phyloP scores from a whole-genome alignment of 2,329 filamentous ascomycete genomes.

The Pseudogymnoascus sp. region DNA sequence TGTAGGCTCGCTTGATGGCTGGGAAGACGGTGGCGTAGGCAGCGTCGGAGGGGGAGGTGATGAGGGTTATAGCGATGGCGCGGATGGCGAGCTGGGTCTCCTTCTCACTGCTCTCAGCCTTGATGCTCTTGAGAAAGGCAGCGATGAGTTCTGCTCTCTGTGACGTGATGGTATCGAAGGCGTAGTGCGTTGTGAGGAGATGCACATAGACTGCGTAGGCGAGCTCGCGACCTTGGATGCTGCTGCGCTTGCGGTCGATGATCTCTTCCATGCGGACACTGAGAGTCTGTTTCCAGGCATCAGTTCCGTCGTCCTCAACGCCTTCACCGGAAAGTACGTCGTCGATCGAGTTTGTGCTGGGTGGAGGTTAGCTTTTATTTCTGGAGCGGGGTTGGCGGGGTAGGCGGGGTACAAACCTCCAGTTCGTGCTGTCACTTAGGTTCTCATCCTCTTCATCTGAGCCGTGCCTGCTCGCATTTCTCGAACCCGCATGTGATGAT shows the following conservation, averaged over 20 bases:
- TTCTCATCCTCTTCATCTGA: slow-evolving; percentile 47
- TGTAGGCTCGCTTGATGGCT: slow-evolving; percentile 50
- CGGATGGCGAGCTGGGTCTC: slow-evolving; percentile 48
- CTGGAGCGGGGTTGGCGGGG: background rate
- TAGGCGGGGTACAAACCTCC: slow-evolving; percentile 34
- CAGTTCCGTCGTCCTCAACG: slow-evolving; percentile 41
- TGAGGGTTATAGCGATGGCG: slow-evolving; percentile 54
- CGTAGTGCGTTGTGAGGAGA: slow-evolving; percentile 53
- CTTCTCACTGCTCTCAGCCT: slow-evolving; percentile 50
- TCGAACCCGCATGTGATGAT: slow-evolving; percentile 39
- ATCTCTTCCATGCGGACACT: slow-evolving; percentile 54
- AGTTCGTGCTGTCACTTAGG: slow-evolving; percentile 45
- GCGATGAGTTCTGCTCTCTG: slow-evolving; percentile 48
- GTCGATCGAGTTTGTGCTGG: slow-evolving; percentile 42
- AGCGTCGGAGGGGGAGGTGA: slow-evolving; percentile 52
- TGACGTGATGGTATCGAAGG: slow-evolving; percentile 47
- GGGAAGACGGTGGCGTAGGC: slow-evolving; percentile 51
- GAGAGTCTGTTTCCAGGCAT: slow-evolving; percentile 51
- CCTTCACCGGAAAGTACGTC: slow-evolving; percentile 36
- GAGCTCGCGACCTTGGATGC: slow-evolving; percentile 53
- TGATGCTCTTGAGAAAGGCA: slow-evolving; percentile 55
- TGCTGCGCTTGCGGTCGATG: slow-evolving; percentile 60
- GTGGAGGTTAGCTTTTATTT: background rate
- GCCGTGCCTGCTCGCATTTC: slow-evolving; percentile 39
- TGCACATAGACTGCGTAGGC: slow-evolving; percentile 49